Conservation (phyloP, 1,139 yeast genomes). For the Kurtzmaniella quercitrusa region DNA sequence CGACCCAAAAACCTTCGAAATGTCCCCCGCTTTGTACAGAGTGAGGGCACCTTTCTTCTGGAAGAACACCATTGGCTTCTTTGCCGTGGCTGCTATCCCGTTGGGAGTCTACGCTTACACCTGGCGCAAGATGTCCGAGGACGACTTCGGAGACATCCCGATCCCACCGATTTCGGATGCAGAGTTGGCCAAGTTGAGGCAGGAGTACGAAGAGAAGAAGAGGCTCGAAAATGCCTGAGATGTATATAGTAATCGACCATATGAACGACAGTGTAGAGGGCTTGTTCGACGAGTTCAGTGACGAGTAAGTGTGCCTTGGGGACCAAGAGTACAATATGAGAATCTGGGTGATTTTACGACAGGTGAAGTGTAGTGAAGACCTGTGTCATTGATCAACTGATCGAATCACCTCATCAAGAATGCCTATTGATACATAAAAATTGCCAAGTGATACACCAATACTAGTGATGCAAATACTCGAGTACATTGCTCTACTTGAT, state of each 20-base stretch:
- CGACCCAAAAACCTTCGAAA: constrained; percentile 74
- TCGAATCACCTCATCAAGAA: no score
- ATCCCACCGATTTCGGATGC: constrained; percentile 85
- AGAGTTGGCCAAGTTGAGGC: constrained; percentile 66
- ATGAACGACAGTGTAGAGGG: neutral
- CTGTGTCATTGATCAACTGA: no score
- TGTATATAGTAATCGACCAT: constrained; percentile 3
- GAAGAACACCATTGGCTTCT: constrained; percentile 65
- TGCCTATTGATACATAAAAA: no score
- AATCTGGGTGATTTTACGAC: no score
- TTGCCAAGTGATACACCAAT: no score
- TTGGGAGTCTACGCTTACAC: constrained; percentile 73
- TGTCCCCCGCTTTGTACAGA: constrained; percentile 90
- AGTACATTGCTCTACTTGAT: no score
- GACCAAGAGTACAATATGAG: no score
- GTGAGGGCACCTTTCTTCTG: constrained; percentile 84
- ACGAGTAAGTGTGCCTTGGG: no score
- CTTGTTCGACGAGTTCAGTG: no score
- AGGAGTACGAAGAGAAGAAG: constrained; percentile 56
- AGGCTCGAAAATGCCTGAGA: constrained; percentile 10
- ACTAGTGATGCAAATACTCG: no score
- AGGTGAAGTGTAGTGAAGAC: no score
- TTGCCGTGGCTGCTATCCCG: constrained; percentile 56
- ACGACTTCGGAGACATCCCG: constrained; percentile 87
- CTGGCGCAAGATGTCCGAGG: constrained; percentile 64